Evolutionary conservation across 805 yeast species (phyloP).

Genomic region (Wickerhamiella hasegawae): DNA sequence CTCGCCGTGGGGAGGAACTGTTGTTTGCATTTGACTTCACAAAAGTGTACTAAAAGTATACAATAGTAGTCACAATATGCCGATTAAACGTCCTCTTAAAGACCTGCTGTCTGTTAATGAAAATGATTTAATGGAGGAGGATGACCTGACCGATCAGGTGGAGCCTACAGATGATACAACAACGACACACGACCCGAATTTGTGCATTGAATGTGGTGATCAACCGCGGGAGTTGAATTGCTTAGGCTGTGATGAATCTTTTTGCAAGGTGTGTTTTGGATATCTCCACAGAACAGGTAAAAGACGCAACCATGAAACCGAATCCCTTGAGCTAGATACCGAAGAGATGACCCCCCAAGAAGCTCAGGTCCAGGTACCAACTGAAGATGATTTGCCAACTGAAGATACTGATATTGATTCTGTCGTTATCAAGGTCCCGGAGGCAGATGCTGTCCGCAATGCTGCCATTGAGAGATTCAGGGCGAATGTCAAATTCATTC

Average conservation of each 20-base stretch:
- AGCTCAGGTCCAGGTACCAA: not conserved
- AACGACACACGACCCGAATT: slow-evolving; percentile 10
- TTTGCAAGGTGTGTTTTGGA: slow-evolving; percentile 54
- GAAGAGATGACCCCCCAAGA: not conserved
- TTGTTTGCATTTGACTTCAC: not conserved
- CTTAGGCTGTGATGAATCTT: slow-evolving; percentile 44
- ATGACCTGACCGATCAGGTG: not conserved
- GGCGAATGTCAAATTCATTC: slow-evolving; percentile 38
- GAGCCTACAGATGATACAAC: slow-evolving; percentile 12
- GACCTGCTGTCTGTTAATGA: slow-evolving; percentile 19
- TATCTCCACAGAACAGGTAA: slow-evolving; percentile 54
- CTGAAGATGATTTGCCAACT: not conserved
- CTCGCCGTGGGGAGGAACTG: not conserved
- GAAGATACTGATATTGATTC: slow-evolving; percentile 8
- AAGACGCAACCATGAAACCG: slow-evolving; percentile 14
- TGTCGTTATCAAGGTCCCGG: slow-evolving; percentile 8
- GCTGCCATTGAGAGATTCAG: slow-evolving; percentile 11
- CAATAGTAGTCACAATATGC: slow-evolving; percentile 8
- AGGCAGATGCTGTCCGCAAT: slow-evolving; percentile 4
- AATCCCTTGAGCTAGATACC: not conserved
- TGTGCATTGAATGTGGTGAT: slow-evolving; percentile 59
- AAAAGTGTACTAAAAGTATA: not conserved
- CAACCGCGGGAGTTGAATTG: slow-evolving; percentile 56
- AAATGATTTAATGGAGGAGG: slow-evolving; percentile 16
- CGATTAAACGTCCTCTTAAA: slow-evolving; percentile 15